Conservation (phyloP, 139 green algal genomes). For the Closterium sp. region DNA sequence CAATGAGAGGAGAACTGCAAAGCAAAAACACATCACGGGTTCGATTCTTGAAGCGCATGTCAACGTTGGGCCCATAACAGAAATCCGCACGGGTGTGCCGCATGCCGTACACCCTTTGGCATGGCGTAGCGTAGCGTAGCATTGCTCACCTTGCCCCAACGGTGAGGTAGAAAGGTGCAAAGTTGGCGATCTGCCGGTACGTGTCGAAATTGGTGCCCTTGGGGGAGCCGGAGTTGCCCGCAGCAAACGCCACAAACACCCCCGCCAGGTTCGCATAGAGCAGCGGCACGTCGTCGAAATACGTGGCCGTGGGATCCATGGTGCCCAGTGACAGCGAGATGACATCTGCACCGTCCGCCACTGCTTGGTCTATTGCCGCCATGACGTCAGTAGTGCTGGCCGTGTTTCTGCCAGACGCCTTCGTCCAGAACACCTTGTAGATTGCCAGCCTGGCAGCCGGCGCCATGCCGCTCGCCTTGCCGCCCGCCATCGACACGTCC, state of each 20-base stretch:
- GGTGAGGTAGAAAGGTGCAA: slow-evolving; percentile 24
- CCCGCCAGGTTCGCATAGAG: not conserved
- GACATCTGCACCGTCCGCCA: not conserved
- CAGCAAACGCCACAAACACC: slow-evolving; percentile 16
- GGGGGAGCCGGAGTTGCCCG: not conserved
- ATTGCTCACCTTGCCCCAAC: slow-evolving; percentile 16
- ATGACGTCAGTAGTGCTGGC: too few relatives aligned
- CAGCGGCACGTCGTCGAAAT: not conserved
- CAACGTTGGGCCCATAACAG: too few relatives aligned
- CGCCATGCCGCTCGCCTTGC: not conserved
- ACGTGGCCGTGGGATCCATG: not conserved
- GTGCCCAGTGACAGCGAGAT: not conserved
- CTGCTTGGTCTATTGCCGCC: not conserved
- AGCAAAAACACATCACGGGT: too few relatives aligned
- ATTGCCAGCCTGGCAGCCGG: slow-evolving; percentile 2
- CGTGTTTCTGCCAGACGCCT: too few relatives aligned
- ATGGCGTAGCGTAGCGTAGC: too few relatives aligned
- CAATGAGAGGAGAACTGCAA: too few relatives aligned
- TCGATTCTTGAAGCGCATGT: too few relatives aligned
- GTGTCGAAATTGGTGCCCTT: not conserved
- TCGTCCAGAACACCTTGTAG: slow-evolving; percentile 25
- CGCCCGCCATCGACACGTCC: not conserved
- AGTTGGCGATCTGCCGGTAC: slow-evolving; percentile 14
- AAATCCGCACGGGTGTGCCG: too few relatives aligned
- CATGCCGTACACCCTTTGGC: too few relatives aligned